phyloP scores from a whole-genome alignment of 2,329 filamentous ascomycete genomes.

The Podosphaera leucotricha region DNA sequence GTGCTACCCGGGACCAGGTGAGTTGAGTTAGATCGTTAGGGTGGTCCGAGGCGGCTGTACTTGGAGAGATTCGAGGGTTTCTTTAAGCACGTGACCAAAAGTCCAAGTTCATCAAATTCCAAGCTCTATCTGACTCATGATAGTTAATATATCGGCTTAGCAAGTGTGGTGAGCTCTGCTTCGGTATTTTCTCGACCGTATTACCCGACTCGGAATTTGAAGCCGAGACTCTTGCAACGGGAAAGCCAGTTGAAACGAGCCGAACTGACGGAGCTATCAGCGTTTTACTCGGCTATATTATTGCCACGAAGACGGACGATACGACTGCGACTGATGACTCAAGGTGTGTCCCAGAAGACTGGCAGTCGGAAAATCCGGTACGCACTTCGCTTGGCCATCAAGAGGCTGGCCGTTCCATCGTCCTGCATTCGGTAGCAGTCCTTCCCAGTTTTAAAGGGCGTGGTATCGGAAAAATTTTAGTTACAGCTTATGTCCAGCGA shows the following conservation, averaged over 20 bases:
- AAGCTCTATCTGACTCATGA: background rate
- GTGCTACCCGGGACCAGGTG: conserved; percentile 31
- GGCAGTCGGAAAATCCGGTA: conserved; percentile 26
- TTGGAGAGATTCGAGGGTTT: too few relatives aligned
- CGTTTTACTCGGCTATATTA: conserved; percentile 53
- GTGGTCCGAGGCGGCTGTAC: too few relatives aligned
- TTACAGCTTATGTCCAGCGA: conserved; percentile 56
- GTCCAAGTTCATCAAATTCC: background rate
- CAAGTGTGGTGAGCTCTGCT: conserved; percentile 49
- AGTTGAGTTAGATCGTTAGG: conserved; percentile 5
- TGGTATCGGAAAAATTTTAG: conserved; percentile 48
- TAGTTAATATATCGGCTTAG: conserved; percentile 58
- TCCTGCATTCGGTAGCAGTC: conserved; percentile 63
- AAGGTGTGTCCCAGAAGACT: conserved; percentile 51
- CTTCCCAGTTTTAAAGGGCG: conserved; percentile 50
- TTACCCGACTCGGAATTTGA: conserved; percentile 24
- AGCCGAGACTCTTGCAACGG: conserved; percentile 28
- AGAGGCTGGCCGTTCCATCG: conserved; percentile 49
- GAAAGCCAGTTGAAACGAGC: conserved; percentile 34
- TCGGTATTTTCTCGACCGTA: conserved; percentile 57
- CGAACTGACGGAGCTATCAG: conserved; percentile 29
- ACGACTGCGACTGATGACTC: conserved; percentile 45
- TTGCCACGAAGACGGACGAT: conserved; percentile 46
- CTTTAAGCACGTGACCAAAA: background rate
- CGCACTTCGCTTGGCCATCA: conserved; percentile 39